These are phyloP conservation scores for Aegilops speltoides DNA, from an alignment of 176 grass and related monocot species.

Conservation along the genomic window DNA sequence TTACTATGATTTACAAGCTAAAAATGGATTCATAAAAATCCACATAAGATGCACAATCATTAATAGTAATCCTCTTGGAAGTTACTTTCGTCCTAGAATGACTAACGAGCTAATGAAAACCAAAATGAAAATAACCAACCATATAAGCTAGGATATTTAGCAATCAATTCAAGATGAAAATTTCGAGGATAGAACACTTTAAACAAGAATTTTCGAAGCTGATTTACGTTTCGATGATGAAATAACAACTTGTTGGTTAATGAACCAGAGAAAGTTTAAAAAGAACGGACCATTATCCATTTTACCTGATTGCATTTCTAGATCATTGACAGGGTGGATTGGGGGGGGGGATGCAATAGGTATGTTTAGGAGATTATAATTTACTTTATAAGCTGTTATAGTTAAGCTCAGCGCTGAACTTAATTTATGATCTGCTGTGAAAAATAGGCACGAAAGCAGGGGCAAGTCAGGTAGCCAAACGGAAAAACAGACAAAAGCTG, in stretches of 20 bases:
- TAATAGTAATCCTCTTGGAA: slow-evolving; percentile 4
- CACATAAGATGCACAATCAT: slow-evolving; percentile 25
- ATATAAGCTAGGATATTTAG: neutral
- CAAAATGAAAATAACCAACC: neutral
- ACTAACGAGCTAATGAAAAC: slow-evolving; percentile 18
- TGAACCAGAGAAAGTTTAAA: neutral
- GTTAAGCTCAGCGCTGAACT: neutral
- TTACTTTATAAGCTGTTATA: neutral
- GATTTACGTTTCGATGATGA: neutral
- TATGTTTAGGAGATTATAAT: neutral
- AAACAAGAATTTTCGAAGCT: neutral
- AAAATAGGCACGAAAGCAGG: neutral
- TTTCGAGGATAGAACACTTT: neutral
- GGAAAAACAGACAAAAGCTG: neutral
- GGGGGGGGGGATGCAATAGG: neutral
- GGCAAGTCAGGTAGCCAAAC: neutral
- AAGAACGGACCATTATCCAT: neutral
- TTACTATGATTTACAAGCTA: slow-evolving; percentile 27
- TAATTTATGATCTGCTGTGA: neutral
- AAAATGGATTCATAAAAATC: slow-evolving; percentile 37
- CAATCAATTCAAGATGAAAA: slow-evolving; percentile 18
- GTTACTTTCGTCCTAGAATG: neutral
- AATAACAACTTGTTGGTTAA: slow-evolving; percentile 1
- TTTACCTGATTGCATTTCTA: slow-evolving; percentile 19
- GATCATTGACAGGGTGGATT: neutral